A percentile compares a stretch with the other conserved stretches of the same genome.
phyloP scores from a whole-genome alignment of 2,329 filamentous ascomycete genomes.

The Epichloe amarillans region DNA sequence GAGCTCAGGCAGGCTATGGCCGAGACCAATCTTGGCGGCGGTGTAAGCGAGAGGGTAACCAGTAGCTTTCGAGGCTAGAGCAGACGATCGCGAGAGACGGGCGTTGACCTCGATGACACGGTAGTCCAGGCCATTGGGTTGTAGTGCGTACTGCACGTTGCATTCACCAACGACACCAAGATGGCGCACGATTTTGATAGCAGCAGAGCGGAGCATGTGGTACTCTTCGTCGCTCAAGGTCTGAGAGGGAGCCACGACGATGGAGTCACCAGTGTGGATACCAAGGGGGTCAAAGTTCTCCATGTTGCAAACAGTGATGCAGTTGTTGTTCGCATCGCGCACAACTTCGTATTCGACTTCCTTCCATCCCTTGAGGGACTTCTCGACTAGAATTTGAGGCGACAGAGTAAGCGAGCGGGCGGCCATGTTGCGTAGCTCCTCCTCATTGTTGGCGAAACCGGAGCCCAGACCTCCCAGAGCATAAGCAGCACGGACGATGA shows the following conservation, averaged over 20 bases:
- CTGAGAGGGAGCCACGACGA: conserved; percentile 93
- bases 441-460: conserved; percentile 85
- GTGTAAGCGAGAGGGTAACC: conserved; percentile 96
- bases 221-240: conserved; percentile 97
- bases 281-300: conserved; percentile 91
- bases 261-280: conserved; percentile 96
- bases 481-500: conserved; percentile 95
- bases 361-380: conserved; percentile 98
- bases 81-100: conserved; percentile 92
- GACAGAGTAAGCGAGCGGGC: conserved; percentile 86
- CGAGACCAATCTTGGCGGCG: conserved; percentile 93
- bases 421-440: conserved; percentile 87
- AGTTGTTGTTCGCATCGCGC: conserved; percentile 94
- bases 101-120: conserved; percentile 98
- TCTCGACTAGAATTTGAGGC: conserved; percentile 94
- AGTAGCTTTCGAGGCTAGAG: conserved; percentile 92
- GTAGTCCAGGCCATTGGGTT: conserved; percentile 95
- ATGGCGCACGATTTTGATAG: conserved; percentile 97
- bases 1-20: conserved; percentile 86
- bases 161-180: conserved; percentile 96
- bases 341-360: conserved; percentile 98
- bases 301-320: conserved; percentile 85
- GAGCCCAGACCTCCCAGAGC: conserved; percentile 92
- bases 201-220: conserved; percentile 94
- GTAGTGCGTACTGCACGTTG: conserved; percentile 94